phyloP scores from a whole-genome alignment of 1,284 basidiomycete genomes.

The Sporisorium exsertum region DNA sequence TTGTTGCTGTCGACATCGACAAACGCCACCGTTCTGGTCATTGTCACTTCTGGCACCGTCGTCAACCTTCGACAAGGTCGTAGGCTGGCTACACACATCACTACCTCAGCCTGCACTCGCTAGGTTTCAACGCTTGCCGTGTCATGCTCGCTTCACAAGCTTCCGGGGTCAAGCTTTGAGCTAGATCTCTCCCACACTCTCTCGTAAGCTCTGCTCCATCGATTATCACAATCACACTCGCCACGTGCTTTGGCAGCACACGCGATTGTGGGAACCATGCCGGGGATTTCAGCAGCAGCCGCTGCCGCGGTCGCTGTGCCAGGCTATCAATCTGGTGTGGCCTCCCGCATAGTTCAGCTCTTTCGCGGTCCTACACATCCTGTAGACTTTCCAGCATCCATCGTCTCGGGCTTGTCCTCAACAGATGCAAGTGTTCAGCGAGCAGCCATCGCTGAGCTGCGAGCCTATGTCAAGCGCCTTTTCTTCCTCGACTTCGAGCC shows the following conservation, averaged over 20 bases:
- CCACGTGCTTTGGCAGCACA: too few relatives aligned
- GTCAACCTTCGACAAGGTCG: neutral
- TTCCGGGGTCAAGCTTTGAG: conserved; percentile 2
- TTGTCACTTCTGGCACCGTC: neutral
- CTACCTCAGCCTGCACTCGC: neutral
- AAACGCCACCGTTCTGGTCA: too few relatives aligned
- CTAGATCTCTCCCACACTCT: neutral
- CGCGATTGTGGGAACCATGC: neutral
- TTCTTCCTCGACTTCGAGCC: conserved; percentile 30
- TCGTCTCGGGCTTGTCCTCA: conserved; percentile 26
- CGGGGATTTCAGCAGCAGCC: neutral
- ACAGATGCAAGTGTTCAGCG: conserved; percentile 16
- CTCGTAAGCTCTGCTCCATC: neutral
- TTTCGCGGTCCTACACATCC: conserved; percentile 24
- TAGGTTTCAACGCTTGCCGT: neutral
- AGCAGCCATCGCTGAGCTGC: conserved; percentile 29
- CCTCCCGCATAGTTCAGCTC: conserved; percentile 10
- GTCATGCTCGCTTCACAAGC: conserved; percentile 1
- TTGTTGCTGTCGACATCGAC: too few relatives aligned
- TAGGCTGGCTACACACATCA: neutral
- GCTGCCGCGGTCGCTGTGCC: neutral
- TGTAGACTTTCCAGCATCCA: conserved; percentile 22
- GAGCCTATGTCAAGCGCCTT: conserved; percentile 28
- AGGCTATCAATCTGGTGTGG: conserved; percentile 1
- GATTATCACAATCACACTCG: too few relatives aligned